Evolutionary conservation across 164 flowering plant species (phyloP), one percentile per base, ranked within the genome.

Genomic region (Vitis cinerea): DNA sequence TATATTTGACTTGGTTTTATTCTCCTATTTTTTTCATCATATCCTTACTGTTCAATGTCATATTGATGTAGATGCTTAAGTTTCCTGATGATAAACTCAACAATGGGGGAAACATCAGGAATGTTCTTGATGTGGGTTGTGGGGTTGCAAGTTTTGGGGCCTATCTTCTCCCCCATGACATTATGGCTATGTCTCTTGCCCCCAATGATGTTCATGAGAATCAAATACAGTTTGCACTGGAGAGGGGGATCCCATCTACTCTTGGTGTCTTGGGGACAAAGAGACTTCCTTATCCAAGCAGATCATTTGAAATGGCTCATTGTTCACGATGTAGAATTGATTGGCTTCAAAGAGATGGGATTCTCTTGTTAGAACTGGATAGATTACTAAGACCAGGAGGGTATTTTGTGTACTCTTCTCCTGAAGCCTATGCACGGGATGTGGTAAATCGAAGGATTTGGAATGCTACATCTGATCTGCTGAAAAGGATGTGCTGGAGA

Each of bases 121-220:
- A 75, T 67, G 90, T 91, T 70, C 86, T 91, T 64, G 93, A 90
- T 77, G 91, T 90, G 69, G 95, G 95, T 67, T 89, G 90, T 81
- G 93, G 92, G 47, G 93, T 89, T 75, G 95, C 95, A 50, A 90
- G 95, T 83, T 90, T 90, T 80, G 95, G 95, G 59, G 95, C 95
- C 0, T 88, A 88, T 78, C 88, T 90, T 56, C 88, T 90, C 72
- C 75, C 89, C 1, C 86, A 64, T 47, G 64, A 81, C 72, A 83
- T 90, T 15, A 79, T 87, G 68, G 84, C 95, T 9, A 88, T 90
- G 91, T 90, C 95, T 2, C 82, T 90, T 69, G 92, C 92, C 3
- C 94, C 94, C 52, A 90, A 88, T 73, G 95, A 88, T 75, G 92
- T 86, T 23, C 95, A 90, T 54, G 85, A 88, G 80, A 90, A 90